These are phyloP conservation scores for Cordyceps tenuipes DNA, from an alignment of 2,329 filamentous ascomycete species.

Conservation along the genomic window DNA sequence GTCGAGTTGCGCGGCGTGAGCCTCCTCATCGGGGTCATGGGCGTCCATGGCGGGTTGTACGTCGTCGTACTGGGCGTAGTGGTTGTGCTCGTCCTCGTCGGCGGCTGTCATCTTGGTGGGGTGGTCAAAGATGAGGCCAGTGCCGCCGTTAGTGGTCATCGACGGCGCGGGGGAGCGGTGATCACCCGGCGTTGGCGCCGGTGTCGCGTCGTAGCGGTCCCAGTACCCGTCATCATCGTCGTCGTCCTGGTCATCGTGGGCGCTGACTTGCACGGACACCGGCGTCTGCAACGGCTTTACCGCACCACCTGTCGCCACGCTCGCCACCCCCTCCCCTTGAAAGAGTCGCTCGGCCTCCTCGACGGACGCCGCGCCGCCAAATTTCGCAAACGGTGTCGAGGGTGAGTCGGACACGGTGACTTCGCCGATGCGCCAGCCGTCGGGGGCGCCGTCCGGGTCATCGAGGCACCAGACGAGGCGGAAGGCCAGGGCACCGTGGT, in stretches of 20 bases:
- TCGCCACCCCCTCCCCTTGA: slow-evolving; percentile 19
- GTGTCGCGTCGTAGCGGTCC: slow-evolving; percentile 68
- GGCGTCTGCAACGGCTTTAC: slow-evolving; percentile 11
- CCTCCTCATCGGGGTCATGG: slow-evolving; percentile 69
- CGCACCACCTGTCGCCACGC: slow-evolving; percentile 17
- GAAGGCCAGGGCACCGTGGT: slow-evolving; percentile 48
- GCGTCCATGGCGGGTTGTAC: slow-evolving; percentile 76
- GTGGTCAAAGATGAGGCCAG: slow-evolving; percentile 16
- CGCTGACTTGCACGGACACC: background rate
- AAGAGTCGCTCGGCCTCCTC: slow-evolving; percentile 54
- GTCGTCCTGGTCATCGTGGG: slow-evolving; percentile 43
- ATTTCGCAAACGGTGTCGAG: slow-evolving; percentile 38
- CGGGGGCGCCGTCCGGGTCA: slow-evolving; percentile 50
- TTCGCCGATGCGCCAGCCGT: slow-evolving; percentile 67
- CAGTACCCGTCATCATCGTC: slow-evolving; percentile 74
- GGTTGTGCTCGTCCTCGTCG: slow-evolving; percentile 54
- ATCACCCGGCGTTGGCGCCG: slow-evolving; percentile 52
- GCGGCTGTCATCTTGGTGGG: slow-evolving; percentile 15
- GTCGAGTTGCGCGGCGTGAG: slow-evolving; percentile 22
- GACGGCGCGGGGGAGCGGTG: slow-evolving; percentile 55
- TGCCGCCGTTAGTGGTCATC: slow-evolving; percentile 19
- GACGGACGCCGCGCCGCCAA: slow-evolving; percentile 43
- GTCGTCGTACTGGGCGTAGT: slow-evolving; percentile 67
- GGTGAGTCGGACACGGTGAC: slow-evolving; percentile 52
- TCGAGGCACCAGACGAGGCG: slow-evolving; percentile 62